These are phyloP conservation scores for Lichtheimia ramosa DNA, from an alignment of 371 early-diverging fungal genomes.

Conservation along the genomic window DNA sequence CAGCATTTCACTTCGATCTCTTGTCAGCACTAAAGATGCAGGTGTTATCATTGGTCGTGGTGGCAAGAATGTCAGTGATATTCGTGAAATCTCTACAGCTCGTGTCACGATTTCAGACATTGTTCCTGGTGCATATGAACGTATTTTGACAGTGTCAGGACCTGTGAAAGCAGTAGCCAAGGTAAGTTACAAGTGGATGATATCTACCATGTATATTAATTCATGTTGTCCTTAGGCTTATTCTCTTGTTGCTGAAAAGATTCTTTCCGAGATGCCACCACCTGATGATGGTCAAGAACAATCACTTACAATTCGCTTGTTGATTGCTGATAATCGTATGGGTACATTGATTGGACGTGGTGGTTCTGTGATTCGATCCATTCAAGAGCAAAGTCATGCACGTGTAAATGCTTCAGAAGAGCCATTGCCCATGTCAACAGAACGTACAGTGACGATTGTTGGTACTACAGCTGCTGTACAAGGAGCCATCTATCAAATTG, in stretches of 20 bases:
- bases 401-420: conserved; percentile 82
- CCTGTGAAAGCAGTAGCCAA: conserved; percentile 74
- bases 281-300: conserved; percentile 38
- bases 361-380: conserved; percentile 85
- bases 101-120: conserved; percentile 80
- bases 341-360: conserved; percentile 92
- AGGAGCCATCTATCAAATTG: conserved; percentile 77
- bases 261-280: conserved; percentile 49
- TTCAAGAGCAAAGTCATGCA: conserved; percentile 84
- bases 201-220: no score
- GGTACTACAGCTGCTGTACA: conserved; percentile 82
- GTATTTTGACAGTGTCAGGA: conserved; percentile 77
- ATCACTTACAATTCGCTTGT: conserved; percentile 63
- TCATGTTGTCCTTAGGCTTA: conserved; percentile 53
- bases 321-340: conserved; percentile 77
- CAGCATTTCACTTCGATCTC: conserved; percentile 62
- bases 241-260: conserved; percentile 68
- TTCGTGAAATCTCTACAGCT: conserved; percentile 75
- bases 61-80: conserved; percentile 80
- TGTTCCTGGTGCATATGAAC: conserved; percentile 70
- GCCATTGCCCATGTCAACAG: conserved; percentile 71
- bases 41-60: conserved; percentile 83
- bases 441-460: conserved; percentile 83
- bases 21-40: conserved; percentile 82
- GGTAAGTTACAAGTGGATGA: conserved; percentile 32